Conservation (phyloP, 2,329 filamentous ascomycete species). For the Pseudovirgaria hyperparasitica region DNA sequence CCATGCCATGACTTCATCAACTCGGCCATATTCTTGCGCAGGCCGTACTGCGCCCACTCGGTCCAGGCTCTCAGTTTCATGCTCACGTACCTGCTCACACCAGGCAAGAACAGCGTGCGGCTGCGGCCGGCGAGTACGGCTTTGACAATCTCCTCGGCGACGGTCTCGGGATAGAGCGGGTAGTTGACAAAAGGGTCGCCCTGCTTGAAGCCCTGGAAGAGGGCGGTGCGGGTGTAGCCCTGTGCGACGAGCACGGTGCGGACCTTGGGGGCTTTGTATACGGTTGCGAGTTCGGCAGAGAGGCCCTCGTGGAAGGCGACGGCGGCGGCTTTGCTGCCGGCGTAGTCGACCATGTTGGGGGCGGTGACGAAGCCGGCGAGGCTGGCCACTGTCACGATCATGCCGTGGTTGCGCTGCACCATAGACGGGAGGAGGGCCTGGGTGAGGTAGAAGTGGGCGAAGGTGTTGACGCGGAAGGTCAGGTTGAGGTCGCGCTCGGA, state of each 20-base stretch:
- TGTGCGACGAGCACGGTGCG: conserved; percentile 55
- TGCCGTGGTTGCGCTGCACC: conserved; percentile 52
- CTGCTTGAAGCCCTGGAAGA: conserved; percentile 45
- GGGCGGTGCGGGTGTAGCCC: conserved; percentile 47
- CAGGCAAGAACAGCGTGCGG: conserved; percentile 44
- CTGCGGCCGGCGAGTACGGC: conserved; percentile 47
- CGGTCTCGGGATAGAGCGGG: conserved; percentile 45
- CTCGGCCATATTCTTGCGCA: conserved; percentile 30
- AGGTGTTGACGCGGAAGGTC: conserved; percentile 59
- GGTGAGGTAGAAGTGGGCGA: conserved; percentile 54
- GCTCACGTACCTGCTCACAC: conserved; percentile 20
- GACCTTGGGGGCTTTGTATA: conserved; percentile 50
- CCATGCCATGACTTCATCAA: conserved; percentile 24
- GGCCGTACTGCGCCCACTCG: conserved; percentile 48
- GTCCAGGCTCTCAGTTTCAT: conserved; percentile 38
- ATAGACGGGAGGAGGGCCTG: conserved; percentile 57
- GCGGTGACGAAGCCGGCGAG: conserved; percentile 48
- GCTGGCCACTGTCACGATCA: conserved; percentile 58
- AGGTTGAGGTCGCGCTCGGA: conserved; percentile 47
- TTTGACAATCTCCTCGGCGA: conserved; percentile 49
- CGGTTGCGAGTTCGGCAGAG: conserved; percentile 28
- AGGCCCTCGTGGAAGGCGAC: conserved; percentile 54
- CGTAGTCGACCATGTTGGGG: conserved; percentile 56
- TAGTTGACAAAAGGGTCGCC: conserved; percentile 39
- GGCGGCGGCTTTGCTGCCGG: conserved; percentile 52